Conservation (phyloP, 2,329 filamentous ascomycete species). For the Trichoderma atroviride region DNA sequence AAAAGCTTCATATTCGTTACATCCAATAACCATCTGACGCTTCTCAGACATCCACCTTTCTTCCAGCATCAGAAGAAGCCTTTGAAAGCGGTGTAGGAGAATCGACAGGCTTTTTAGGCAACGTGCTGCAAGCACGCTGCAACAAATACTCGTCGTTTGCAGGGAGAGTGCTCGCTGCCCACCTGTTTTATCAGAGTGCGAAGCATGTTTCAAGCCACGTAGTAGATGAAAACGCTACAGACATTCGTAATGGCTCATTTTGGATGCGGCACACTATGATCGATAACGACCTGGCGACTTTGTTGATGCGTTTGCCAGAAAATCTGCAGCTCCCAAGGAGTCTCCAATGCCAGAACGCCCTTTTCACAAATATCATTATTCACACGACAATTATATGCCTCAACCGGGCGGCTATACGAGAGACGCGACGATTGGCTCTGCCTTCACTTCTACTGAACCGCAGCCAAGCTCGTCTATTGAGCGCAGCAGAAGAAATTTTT, state of each 20-base stretch:
- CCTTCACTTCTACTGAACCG: not conserved
- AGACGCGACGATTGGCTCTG: not conserved
- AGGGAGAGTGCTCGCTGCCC: not conserved
- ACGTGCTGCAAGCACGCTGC: not conserved
- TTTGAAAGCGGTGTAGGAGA: not conserved
- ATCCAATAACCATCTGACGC: not conserved
- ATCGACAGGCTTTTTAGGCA: not conserved
- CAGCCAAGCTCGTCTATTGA: not conserved
- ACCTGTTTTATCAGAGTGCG: not conserved
- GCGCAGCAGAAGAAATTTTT: not conserved
- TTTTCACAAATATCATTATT: not conserved
- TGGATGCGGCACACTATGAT: not conserved
- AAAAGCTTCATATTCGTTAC: not conserved
- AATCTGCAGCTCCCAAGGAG: not conserved
- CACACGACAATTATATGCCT: not conserved
- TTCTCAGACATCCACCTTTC: not conserved
- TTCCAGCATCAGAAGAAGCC: not conserved
- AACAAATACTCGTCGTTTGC: not conserved
- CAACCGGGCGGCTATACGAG: not conserved
- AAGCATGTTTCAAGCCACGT: not conserved
- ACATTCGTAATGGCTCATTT: not conserved
- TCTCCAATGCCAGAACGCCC: not conserved
- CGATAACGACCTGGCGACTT: not conserved
- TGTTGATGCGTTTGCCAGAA: not conserved
- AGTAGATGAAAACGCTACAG: not conserved